Conservation (phyloP, 345 rosid genomes). For the Cardamine occulta region DNA sequence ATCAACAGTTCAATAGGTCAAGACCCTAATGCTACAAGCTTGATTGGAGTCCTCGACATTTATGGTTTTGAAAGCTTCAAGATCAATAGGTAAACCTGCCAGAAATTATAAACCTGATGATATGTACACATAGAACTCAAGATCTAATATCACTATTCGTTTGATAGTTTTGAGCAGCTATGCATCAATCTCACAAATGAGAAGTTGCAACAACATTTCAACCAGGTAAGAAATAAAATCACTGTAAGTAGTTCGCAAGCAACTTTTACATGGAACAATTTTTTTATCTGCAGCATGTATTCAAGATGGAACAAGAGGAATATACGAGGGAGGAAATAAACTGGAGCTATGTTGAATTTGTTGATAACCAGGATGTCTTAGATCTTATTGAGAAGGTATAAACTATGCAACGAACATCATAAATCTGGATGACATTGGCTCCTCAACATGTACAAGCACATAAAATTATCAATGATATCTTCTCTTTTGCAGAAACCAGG, state of each 20-base stretch:
- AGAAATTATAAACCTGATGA: slow-evolving; percentile 19
- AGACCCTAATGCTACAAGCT: slow-evolving; percentile 63
- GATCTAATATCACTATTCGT: slow-evolving; percentile 12
- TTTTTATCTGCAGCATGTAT: slow-evolving; percentile 64
- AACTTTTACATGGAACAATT: slow-evolving; percentile 16
- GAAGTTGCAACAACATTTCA: slow-evolving; percentile 81
- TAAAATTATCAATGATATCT: slow-evolving; percentile 10
- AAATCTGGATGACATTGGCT: slow-evolving; percentile 9
- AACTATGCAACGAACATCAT: slow-evolving; percentile 5
- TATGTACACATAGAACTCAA: not conserved
- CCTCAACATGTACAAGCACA: slow-evolving; percentile 2
- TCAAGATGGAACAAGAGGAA: slow-evolving; percentile 83
- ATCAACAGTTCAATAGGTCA: slow-evolving; percentile 76
- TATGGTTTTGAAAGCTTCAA: slow-evolving; percentile 85
- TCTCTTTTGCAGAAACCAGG: slow-evolving; percentile 73
- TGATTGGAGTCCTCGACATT: slow-evolving; percentile 80
- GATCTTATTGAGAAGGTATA: slow-evolving; percentile 75
- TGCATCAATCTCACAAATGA: slow-evolving; percentile 82
- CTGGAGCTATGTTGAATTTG: slow-evolving; percentile 82
- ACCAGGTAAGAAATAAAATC: slow-evolving; percentile 55
- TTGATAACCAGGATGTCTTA: slow-evolving; percentile 78
- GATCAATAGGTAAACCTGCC: slow-evolving; percentile 56
- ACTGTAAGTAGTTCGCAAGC: slow-evolving; percentile 15
- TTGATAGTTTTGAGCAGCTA: slow-evolving; percentile 74
- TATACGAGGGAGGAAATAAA: slow-evolving; percentile 70